Percentiles rank a stretch among this genome's conserved stretches.
Conservation (phyloP, 768 basidiomycete species). For the Crassisporium funariophilum region DNA sequence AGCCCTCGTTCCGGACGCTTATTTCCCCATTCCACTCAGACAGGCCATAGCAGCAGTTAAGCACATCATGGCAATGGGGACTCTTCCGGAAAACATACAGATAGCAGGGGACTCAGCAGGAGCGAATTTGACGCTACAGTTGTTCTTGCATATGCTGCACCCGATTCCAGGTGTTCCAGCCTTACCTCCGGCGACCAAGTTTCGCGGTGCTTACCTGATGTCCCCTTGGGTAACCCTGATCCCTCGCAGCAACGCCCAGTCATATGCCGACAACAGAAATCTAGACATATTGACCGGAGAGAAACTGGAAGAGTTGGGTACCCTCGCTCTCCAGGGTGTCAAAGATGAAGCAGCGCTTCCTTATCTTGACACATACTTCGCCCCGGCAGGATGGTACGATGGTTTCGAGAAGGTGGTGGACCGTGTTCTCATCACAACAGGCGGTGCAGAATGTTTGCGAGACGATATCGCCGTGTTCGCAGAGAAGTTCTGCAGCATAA, state of each 20-base stretch:
- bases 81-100: constrained; percentile 27
- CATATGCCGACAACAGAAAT: too few species aligned
- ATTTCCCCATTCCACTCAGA: constrained; percentile 32
- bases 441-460: constrained; percentile 36
- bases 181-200: constrained; percentile 10
- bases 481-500: too few species aligned
- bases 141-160: constrained; percentile 34
- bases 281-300: too few species aligned
- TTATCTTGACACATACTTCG: constrained; percentile 8
- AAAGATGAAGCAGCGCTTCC: too few species aligned
- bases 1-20: constrained; percentile 32
- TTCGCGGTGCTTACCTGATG: constrained; percentile 32
- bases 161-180: constrained; percentile 21
- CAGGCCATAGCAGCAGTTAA: constrained; percentile 29
- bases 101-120: constrained; percentile 39
- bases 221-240: constrained; percentile 37
- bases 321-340: too few species aligned
- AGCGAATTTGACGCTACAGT: constrained; percentile 30
- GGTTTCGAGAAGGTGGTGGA: constrained; percentile 28
- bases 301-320: too few species aligned
- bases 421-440: constrained; percentile 37
- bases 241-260: too few species aligned
- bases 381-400: constrained; percentile 34
- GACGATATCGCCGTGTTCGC: constrained; percentile 31
- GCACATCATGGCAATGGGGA: constrained; percentile 27